Base-by-base conservation (phyloP, 148 eudicot species). In the Diospyros lotus region DNA sequence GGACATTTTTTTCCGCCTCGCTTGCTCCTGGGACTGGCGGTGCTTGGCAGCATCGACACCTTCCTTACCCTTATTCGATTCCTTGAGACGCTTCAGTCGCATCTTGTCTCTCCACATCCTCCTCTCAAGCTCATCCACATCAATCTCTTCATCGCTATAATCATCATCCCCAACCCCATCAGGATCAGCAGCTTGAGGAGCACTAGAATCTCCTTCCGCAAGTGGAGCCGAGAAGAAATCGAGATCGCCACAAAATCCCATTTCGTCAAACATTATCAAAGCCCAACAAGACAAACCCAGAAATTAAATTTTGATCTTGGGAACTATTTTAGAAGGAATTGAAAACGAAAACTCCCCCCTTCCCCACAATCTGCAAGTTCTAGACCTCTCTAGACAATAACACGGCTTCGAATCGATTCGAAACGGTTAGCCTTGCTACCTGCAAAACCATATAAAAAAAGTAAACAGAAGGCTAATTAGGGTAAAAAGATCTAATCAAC, bases 51-150 rank as follows among this genome's bases (percentile, higher is more conserved):
- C 59, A 55, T 83, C 86, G 7, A 76, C 68, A 12, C 71, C 75
- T 63, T 85, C 91, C 48, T 88, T 88, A 5, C 70, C 69, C 13
- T 15, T 48, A 48, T 48, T 80, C 72, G 69, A 76, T 67, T 90
- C 90, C 77, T 90, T 90, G 5, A 90, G 87, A 50, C 85, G 71
- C 72, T 87, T 88, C n/a, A 90, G 80, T 7, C 79, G 77, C 90
- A 90, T 85, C 74, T 87, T 88, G 73, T 90, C 86, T 76, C 87
- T 83, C 90, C 92, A 90, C 82, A 90, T 67, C 63, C 96, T 81
- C 78, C 80, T 86, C 83, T 90, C 96, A 2, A 90, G 89, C 63
- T 90, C 92, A 39, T 90, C 96, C 13, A 87, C 74, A 46, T 90
- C 92, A 2, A 88, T 70, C 63, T 90, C 96, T 17, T 85, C 90